Percentiles rank a stretch among this genome's conserved stretches.
phyloP scores from a whole-genome alignment of 2,329 filamentous ascomycete genomes.

The Calonectria pauciramosa region DNA sequence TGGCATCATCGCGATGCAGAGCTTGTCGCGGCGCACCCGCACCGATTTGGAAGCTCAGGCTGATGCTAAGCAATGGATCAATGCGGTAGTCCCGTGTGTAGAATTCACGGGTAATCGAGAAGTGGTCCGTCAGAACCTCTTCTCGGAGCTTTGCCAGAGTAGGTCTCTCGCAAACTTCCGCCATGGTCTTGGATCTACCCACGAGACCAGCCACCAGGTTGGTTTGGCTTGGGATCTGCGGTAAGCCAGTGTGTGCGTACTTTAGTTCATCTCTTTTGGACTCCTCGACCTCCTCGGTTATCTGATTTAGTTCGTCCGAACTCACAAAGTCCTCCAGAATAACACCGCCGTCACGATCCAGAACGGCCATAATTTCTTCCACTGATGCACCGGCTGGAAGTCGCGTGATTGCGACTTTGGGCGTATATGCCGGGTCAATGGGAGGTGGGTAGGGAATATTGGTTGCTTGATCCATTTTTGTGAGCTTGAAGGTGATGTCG shows the following conservation, averaged over 20 bases:
- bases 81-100: background rate
- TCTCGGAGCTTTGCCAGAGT: background rate
- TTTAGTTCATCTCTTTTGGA: background rate
- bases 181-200: background rate
- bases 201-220: background rate
- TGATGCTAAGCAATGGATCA: conserved; percentile 7
- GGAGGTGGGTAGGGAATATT: background rate
- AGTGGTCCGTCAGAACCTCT: background rate
- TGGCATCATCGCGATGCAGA: conserved; percentile 3
- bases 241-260: background rate
- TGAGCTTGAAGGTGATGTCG: background rate
- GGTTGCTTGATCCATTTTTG: too few species aligned
- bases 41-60: conserved; percentile 4
- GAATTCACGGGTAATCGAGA: background rate
- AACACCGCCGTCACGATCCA: background rate
- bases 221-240: background rate
- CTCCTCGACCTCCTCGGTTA: background rate
- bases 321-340: background rate
- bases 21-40: background rate
- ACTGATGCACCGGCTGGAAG: background rate
- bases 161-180: background rate
- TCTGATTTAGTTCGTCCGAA: background rate
- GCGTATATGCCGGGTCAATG: background rate
- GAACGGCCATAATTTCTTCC: background rate
- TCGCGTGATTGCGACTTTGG: background rate